These are phyloP conservation scores for Leucaena leucocephala DNA, from an alignment of 306 rosid species.

Conservation along the genomic window DNA sequence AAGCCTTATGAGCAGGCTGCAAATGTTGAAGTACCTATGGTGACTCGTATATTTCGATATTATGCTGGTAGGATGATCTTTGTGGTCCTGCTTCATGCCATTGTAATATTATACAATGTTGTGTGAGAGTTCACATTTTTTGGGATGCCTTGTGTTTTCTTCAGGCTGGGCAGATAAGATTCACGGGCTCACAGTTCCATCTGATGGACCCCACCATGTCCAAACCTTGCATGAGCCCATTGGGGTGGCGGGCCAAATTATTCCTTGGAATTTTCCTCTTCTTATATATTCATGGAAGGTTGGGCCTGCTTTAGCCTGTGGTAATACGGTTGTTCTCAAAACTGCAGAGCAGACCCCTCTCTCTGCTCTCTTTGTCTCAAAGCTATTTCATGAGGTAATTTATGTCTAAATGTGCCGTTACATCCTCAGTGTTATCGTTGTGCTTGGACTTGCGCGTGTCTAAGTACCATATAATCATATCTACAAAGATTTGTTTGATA, in stretches of 20 bases:
- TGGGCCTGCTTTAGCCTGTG: slow-evolving; percentile 82
- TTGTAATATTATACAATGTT: background rate
- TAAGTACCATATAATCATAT: background rate
- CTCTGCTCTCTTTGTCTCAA: slow-evolving; percentile 67
- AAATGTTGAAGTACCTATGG: slow-evolving; percentile 66
- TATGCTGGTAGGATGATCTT: slow-evolving; percentile 63
- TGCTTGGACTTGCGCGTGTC: background rate
- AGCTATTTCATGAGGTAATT: slow-evolving; percentile 69
- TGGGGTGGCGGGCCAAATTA: slow-evolving; percentile 81
- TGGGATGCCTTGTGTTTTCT: slow-evolving; percentile 3
- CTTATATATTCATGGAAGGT: slow-evolving; percentile 79
- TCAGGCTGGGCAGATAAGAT: slow-evolving; percentile 90
- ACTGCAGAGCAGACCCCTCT: slow-evolving; percentile 85
- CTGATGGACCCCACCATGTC: slow-evolving; percentile 71
- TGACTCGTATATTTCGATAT: slow-evolving; percentile 63
- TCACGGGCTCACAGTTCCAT: slow-evolving; percentile 75
- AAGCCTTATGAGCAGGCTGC: slow-evolving; percentile 76
- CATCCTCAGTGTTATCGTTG: background rate
- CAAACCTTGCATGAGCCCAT: slow-evolving; percentile 87
- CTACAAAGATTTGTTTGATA: background rate
- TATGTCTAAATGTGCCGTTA: background rate
- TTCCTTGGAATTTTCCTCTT: slow-evolving; percentile 92
- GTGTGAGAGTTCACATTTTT: slow-evolving; percentile 17
- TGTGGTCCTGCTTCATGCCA: slow-evolving; percentile 9
- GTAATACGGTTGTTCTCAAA: slow-evolving; percentile 74